Evolutionary conservation across 2,329 filamentous ascomycete species (phyloP), one percentile per base, ranked within the genome.

Genomic region (Ilyonectria destructans): DNA sequence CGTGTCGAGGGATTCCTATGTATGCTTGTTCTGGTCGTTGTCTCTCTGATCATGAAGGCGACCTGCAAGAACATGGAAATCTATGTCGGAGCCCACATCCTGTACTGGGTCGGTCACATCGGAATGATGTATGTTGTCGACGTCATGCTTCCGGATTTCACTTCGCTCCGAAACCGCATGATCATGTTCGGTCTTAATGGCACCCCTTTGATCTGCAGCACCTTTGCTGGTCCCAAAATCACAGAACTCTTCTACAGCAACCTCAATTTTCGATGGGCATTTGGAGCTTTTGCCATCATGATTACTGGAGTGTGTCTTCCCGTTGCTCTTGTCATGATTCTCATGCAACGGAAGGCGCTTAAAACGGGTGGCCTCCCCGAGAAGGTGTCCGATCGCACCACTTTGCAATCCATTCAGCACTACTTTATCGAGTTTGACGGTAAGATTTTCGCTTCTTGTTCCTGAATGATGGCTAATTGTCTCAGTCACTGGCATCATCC

Each of bases 231-330:
- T 0, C 72, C 71, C 15, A 71, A 66, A 45, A 75, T 76, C 37
- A 74, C 72, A 5, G 60, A 76, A 52, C 45, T 71, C 13, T 76
- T 76, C 58, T 69, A 71, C 19, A 35, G 68, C 56, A 61, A 77
- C 63, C 71, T 67, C 6, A 74, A 73, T 43, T 75, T 74, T 56
- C 70, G 72, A 2, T 75, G 73, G 73, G 74, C 73, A 9, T 92
- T 90, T 73, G 91, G 90, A 46, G 85, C 86, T 67, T 93, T 91
- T 80, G 85, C 87, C 45, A 90, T 93, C 71, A 86, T 92, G 67
- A 81, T 90, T 6, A 90, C 90, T 26, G 81, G 87, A 46, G 86
- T 90, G 58, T 87, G 87, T 56, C 71, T 89, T 26, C 91, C 91
- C 0, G 83, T 93, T 26, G 86, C 87, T 37, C 75, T 83, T 21